Percentiles rank a stretch among this genome's conserved stretches.
Conservation (phyloP, 1,284 basidiomycete genomes). For the Ganoderma lucidum region DNA sequence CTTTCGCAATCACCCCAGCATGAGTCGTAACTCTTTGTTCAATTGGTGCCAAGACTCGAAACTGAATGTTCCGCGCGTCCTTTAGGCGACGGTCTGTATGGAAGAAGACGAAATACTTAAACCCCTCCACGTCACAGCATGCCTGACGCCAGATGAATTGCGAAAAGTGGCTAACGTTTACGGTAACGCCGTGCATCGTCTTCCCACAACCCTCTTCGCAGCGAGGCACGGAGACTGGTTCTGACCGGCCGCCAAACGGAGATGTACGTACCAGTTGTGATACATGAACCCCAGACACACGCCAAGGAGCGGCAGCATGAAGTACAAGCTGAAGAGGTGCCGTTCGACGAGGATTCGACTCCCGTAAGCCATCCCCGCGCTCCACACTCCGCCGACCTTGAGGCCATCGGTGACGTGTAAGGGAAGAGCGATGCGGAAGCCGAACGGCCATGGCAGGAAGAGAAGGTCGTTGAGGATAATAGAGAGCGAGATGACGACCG, state of each 20-base stretch:
- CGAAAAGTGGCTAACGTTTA: not conserved
- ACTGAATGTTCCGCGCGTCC: not conserved
- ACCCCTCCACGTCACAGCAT: not conserved
- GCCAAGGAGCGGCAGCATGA: slow-evolving; percentile 94
- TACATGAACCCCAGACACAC: slow-evolving; percentile 91
- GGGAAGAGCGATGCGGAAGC: slow-evolving; percentile 74
- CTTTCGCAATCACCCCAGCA: not conserved
- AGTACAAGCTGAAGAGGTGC: slow-evolving; percentile 95
- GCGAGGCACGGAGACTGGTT: not conserved
- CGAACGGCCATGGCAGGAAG: slow-evolving; percentile 87
- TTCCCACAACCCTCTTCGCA: not conserved
- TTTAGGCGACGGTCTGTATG: not conserved
- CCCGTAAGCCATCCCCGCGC: slow-evolving; percentile 85
- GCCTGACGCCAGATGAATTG: not conserved
- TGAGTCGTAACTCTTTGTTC: not conserved
- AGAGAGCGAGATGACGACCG: slow-evolving; percentile 90
- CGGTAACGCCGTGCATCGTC: not conserved
- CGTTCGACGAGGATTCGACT: slow-evolving; percentile 86
- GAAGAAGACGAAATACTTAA: not conserved
- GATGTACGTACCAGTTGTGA: slow-evolving; percentile 85
- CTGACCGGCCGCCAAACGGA: slow-evolving; percentile 4
- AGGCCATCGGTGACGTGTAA: slow-evolving; percentile 75
- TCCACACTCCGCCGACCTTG: slow-evolving; percentile 79
- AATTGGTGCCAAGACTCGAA: not conserved
- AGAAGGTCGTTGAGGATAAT: slow-evolving; percentile 93